phyloP scores from a whole-genome alignment of 2,329 filamentous ascomycete genomes.

The Elsinoe batatas region DNA sequence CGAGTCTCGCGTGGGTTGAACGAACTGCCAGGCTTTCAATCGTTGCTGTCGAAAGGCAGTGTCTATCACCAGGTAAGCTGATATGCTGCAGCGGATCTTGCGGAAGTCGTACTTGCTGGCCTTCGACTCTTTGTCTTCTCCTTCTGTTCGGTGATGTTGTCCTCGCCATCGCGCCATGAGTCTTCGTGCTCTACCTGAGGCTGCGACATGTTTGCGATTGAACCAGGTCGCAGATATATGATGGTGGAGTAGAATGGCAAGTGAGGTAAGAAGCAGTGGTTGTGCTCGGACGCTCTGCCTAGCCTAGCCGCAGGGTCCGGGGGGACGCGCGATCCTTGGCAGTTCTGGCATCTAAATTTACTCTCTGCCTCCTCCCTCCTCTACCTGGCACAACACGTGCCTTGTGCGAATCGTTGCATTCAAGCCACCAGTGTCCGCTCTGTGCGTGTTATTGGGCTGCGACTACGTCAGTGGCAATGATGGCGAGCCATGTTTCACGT shows the following conservation, averaged over 20 bases:
- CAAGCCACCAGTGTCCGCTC: too few species aligned
- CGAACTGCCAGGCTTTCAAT: conserved; percentile 96
- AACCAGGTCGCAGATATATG: neutral
- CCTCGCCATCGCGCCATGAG: conserved; percentile 32
- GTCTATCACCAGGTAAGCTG: conserved; percentile 45
- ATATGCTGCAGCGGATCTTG: neutral
- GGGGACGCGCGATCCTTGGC: too few species aligned
- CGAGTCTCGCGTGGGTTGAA: conserved; percentile 20
- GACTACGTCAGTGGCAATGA: too few species aligned
- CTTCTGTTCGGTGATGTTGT: conserved; percentile 35
- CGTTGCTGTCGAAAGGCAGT: conserved; percentile 95
- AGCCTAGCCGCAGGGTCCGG: too few species aligned
- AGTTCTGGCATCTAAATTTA: too few species aligned
- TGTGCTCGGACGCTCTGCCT: too few species aligned
- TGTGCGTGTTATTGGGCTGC: too few species aligned
- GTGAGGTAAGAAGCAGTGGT: too few species aligned
- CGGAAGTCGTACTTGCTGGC: conserved; percentile 62
- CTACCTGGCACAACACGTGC: too few species aligned
- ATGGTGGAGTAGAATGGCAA: neutral
- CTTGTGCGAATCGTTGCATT: too few species aligned
- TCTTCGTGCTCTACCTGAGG: conserved; percentile 35
- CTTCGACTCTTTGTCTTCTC: conserved; percentile 86
- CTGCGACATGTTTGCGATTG: conserved; percentile 33
- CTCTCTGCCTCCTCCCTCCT: too few species aligned
- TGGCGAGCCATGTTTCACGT: too few species aligned